Evolutionary conservation across 2,329 filamentous ascomycete genomes (phyloP).

Genomic region (Stromatinia cepivora): DNA sequence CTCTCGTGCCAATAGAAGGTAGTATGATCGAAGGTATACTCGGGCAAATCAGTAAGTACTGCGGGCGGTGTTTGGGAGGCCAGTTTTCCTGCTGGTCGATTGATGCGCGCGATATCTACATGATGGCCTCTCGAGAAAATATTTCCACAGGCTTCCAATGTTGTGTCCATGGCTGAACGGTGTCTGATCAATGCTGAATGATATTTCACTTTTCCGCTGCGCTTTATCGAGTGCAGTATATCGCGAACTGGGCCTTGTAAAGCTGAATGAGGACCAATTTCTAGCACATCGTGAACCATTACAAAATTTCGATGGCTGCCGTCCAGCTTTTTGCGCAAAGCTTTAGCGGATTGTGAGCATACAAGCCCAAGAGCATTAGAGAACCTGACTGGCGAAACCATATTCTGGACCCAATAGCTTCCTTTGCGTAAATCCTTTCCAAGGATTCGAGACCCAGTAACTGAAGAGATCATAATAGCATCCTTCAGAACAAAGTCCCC

Average conservation of each 20-base stretch:
- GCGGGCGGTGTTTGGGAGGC: too few species aligned
- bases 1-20: constrained; percentile 55
- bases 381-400: constrained; percentile 48
- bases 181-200: constrained; percentile 13
- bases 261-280: constrained; percentile 29
- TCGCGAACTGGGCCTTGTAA: constrained; percentile 15
- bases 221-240: neutral
- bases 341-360: neutral
- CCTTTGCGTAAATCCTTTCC: too few species aligned
- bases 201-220: too few species aligned
- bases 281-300: constrained; percentile 18
- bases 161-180: constrained; percentile 7
- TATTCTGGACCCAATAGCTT: constrained; percentile 51
- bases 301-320: constrained; percentile 14
- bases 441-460: too few species aligned
- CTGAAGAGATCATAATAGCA: constrained; percentile 38
- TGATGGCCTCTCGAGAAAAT: too few species aligned
- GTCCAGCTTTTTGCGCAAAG: constrained; percentile 14
- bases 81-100: too few species aligned
- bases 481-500: too few species aligned
- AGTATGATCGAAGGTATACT: constrained; percentile 55
- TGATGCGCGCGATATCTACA: too few species aligned
- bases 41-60: constrained; percentile 48
- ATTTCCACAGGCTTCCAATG: too few species aligned
- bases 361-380: constrained; percentile 11